A percentile compares a stretch with the other conserved stretches of the same genome.
phyloP scores from a whole-genome alignment of 352 stramenopile species.

The Peronospora farinosa region DNA sequence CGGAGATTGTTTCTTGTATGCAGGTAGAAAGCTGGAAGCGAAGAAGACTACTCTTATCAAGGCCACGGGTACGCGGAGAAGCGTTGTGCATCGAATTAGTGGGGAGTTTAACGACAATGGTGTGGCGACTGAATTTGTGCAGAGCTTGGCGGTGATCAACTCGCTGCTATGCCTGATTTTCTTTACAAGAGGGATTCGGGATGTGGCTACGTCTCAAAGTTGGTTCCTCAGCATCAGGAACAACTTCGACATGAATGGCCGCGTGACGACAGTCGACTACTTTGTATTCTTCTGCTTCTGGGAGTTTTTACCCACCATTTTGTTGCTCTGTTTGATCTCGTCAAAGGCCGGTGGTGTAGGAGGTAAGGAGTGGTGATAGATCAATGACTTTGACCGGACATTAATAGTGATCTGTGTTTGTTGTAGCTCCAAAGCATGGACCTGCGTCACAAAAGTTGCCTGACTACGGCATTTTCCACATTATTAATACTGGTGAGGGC shows the following conservation, averaged over 20 bases:
- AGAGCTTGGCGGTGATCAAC: slow-evolving; percentile 80
- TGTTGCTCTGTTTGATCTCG: slow-evolving; percentile 75
- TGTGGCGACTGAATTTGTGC: slow-evolving; percentile 8
- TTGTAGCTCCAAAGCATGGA: slow-evolving; percentile 60
- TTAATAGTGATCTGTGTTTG: slow-evolving; percentile 4
- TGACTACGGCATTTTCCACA: slow-evolving; percentile 84
- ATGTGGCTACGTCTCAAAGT: slow-evolving; percentile 77
- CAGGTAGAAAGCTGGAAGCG: slow-evolving; percentile 71
- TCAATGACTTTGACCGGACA: background rate
- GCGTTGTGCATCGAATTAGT: background rate
- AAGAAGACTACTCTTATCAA: slow-evolving; percentile 62
- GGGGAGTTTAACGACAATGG: background rate
- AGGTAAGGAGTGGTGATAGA: slow-evolving; percentile 29
- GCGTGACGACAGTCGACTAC: slow-evolving; percentile 68
- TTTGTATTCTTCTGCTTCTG: slow-evolving; percentile 86
- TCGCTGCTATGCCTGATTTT: slow-evolving; percentile 77
- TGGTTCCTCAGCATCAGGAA: slow-evolving; percentile 85
- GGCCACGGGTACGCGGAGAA: slow-evolving; percentile 42
- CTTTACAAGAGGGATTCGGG: slow-evolving; percentile 65
- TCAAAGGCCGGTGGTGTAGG: slow-evolving; percentile 76
- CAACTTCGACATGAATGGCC: slow-evolving; percentile 79
- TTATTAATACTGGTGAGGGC: slow-evolving; percentile 61
- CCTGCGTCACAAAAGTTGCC: slow-evolving; percentile 56
- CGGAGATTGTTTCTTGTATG: background rate
- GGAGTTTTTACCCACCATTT: slow-evolving; percentile 77